Base-by-base conservation (phyloP, 2,329 filamentous ascomycete species). In the Fusarium domesticum region DNA sequence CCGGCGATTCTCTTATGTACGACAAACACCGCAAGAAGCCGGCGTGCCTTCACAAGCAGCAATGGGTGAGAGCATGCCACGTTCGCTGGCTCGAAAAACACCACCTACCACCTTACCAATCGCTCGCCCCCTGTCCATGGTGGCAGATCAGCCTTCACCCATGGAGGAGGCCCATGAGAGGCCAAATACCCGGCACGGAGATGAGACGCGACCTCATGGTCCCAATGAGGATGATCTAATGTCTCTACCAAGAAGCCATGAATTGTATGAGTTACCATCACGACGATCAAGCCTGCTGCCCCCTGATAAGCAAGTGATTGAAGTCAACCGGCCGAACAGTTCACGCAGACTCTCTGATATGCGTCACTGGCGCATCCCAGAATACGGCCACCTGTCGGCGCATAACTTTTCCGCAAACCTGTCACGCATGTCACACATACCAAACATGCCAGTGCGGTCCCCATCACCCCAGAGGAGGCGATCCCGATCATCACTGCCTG, bases 121-220 rank as follows among this genome's bases (percentile, higher is more conserved):
- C 46, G 71, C 76, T 2, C 70, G 76, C 6, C 75, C 77, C 2
- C 62, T 81, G 8, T 81, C 78, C 1, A 71, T 77, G 36, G 76
- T 81, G 3, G 63, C 73, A 39, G 78, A 81, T 45, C 71, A 77
- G 35, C 75, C 76, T 0, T 77, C 77, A 0, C 58, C 58, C 3
- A 51, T 60, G 56, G 56, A 59, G 14, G 58, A 59, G 8, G 47
- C 58, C 10, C 52, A 60, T 2, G 56, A 62, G 18, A 54, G 64
- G 15, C 63, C 66, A 16, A 60, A 60, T 6, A 67, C 58, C 6
- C 56, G 57, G 2, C 58, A 60, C 10, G 58, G 58, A 15, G 56
- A 58, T 23, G 57, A 60, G 18, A 56, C 47, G 11, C 45, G 39
- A 7, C 32, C 39, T 3, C 39, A 35, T 14, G 42, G 50, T 5